phyloP scores from a whole-genome alignment of 345 rosid genomes.

The Rhodamnia argentea region DNA sequence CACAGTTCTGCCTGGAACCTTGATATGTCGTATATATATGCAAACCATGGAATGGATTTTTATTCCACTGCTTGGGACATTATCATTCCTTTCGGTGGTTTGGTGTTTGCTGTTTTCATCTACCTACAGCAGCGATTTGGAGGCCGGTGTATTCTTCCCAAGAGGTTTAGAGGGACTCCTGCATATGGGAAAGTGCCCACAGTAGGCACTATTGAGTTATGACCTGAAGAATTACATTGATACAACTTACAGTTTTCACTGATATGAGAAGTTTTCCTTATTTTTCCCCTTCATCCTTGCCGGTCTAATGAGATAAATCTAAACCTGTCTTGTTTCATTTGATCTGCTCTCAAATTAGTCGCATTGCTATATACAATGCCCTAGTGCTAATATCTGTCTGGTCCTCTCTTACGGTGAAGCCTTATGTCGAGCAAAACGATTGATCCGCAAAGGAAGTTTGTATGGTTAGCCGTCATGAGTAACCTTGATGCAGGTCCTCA shows the following conservation, averaged over 20 bases:
- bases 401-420: neutral
- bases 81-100: constrained; percentile 40
- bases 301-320: neutral
- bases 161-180: constrained; percentile 30
- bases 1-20: constrained; percentile 40
- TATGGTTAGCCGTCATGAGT: neutral
- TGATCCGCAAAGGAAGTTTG: neutral
- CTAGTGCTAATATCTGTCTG: neutral
- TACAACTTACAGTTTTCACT: neutral
- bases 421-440: neutral
- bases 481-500: neutral
- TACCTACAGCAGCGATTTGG: constrained; percentile 71
- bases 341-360: neutral
- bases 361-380: neutral
- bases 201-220: constrained; percentile 19
- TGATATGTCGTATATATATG: constrained; percentile 61
- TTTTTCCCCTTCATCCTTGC: neutral
- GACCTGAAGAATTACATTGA: neutral
- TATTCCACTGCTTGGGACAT: constrained; percentile 86
- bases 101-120: constrained; percentile 42
- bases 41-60: constrained; percentile 63
- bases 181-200: constrained; percentile 54
- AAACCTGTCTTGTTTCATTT: neutral
- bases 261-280: neutral
- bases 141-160: constrained; percentile 52